Base-by-base conservation (phyloP, 192 early-diverging fungal genomes). In the Coemansia erecta region DNA sequence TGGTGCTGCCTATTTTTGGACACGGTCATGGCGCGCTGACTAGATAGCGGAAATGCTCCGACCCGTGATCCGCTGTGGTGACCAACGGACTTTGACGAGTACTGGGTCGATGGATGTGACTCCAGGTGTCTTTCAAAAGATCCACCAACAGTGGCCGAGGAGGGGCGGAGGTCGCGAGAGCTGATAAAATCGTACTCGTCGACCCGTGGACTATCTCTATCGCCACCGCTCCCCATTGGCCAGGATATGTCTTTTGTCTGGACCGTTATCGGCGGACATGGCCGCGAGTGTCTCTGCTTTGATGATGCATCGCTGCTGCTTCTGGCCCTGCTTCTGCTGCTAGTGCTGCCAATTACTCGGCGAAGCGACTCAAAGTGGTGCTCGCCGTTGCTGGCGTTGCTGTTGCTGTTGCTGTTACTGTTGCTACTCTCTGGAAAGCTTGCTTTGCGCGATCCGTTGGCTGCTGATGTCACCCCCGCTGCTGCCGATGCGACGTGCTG, bases 211-310 rank as follows among this genome's bases (percentile, higher is more conserved):
- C 65, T 74, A 28, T 49, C 62, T 14, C 66, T 50, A 46, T 68
- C 62, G 33, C 66, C 62, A 40, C 66, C 63, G 50, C 66, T 75
- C 18, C 72, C 72, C 58, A 75, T 53, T 6, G 72, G 72, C 66
- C 66, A 69, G 15, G 72, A 75, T 65, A 75, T 75, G 26, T 75
- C 66, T 39, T 60, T 75, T 13, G 72, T 75, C 21, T 65, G 58
- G 12, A 75, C 57, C 19, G 72, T 61, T 57, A 75, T 68, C 24
- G 72, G 60, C 49, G 72, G 72, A 39, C 66, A 71, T 45, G 69
- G 69, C 58, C 58, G 58, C 28, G 41, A 44, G 41, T 58, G 41
- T 49, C 61, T 72, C 43, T 62, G 53, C 54, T 58, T 55, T 61
- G 48, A 8, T 60, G 46, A 6, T 28, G 58, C 58, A 26, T 4